Evolutionary conservation across 306 rosid genomes (phyloP).

Genomic region (Quercus berberidifolia): DNA sequence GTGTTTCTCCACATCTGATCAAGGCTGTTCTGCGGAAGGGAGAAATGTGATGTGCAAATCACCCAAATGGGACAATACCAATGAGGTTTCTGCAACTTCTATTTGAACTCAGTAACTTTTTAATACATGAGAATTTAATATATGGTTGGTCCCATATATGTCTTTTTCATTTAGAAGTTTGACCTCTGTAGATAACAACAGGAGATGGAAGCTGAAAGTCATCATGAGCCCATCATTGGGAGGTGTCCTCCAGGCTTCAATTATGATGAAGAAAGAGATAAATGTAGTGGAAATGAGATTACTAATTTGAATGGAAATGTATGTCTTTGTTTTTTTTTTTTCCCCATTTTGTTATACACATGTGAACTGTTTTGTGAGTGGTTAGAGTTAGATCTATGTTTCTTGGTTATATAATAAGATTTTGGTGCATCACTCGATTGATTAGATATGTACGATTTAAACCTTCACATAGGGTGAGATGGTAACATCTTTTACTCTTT

Average conservation of each 20-base stretch:
- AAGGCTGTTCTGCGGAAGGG: conserved; percentile 42
- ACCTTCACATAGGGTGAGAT: neutral
- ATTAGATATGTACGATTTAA: neutral
- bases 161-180: conserved; percentile 61
- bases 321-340: conserved; percentile 18
- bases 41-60: conserved; percentile 34
- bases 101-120: neutral
- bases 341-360: neutral
- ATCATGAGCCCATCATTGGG: conserved; percentile 27
- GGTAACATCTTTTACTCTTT: neutral
- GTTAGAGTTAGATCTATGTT: neutral
- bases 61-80: conserved; percentile 12
- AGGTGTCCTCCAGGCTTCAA: conserved; percentile 36
- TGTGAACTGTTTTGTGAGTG: neutral
- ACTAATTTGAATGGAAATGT: conserved; percentile 70
- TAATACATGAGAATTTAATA: conserved; percentile 24
- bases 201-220: conserved; percentile 57
- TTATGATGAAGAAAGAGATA: conserved; percentile 34
- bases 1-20: conserved; percentile 37
- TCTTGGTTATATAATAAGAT: neutral
- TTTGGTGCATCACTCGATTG: neutral
- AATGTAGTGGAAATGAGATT: conserved; percentile 36
- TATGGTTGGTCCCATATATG: conserved; percentile 31
- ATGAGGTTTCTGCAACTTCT: conserved; percentile 53
- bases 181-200: conserved; percentile 70